A percentile compares a stretch with the other conserved stretches of the same genome.
Conservation (phyloP, 305 asterid species). For the Ilex paraguariensis region DNA sequence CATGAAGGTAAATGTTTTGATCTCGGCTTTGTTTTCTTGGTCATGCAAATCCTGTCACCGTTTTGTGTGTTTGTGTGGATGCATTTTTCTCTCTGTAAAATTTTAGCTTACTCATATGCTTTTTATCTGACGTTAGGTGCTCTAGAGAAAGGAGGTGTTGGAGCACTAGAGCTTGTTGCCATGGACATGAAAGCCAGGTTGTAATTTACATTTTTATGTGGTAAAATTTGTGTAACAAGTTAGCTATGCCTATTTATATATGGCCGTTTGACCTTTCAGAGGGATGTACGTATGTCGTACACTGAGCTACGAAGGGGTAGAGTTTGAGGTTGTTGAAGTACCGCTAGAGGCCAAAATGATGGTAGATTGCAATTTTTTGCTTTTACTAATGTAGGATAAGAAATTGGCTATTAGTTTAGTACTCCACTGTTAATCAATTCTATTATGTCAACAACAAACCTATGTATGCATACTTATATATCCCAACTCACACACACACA, state of each 20-base stretch:
- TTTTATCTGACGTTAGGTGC: conserved; percentile 45
- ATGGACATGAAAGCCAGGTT: conserved; percentile 99
- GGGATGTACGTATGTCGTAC: conserved; percentile 99
- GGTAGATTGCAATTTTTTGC: conserved; percentile 34
- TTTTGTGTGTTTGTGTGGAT: no score
- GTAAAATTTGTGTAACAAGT: conserved; percentile 12
- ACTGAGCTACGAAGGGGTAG: conserved; percentile 91
- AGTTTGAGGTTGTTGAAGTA: conserved; percentile 95
- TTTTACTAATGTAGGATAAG: background rate
- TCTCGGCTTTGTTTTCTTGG: no score
- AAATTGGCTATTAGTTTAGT: background rate
- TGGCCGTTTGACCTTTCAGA: conserved; percentile 36
- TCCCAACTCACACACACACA: no score
- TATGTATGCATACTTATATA: no score
- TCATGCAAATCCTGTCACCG: no score
- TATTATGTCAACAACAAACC: background rate
- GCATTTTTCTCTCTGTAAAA: no score
- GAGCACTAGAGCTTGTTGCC: conserved; percentile 99
- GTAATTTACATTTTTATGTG: conserved; percentile 13
- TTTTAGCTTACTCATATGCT: no score
- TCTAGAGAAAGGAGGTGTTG: conserved; percentile 97
- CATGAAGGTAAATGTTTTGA: no score
- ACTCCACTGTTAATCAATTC: background rate
- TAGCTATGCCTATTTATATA: conserved; percentile 19
- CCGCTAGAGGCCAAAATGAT: conserved; percentile 80